Conservation (phyloP, 768 basidiomycete species). For the Termitomyces titanicus region DNA sequence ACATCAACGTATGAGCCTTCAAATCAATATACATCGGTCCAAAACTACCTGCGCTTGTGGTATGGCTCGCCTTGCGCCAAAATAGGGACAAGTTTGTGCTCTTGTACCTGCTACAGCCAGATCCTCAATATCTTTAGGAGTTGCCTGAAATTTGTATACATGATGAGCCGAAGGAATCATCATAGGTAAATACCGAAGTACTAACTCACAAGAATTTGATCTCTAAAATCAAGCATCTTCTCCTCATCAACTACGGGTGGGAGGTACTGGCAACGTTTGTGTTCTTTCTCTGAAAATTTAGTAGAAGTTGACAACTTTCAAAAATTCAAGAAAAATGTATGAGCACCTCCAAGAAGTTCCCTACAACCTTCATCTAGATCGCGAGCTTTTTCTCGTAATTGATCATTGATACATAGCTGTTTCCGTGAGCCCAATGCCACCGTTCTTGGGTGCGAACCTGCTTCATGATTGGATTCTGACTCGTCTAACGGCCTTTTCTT, state of each 20-base stretch:
- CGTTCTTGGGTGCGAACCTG: slow-evolving; percentile 40
- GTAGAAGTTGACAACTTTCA: not conserved
- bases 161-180: not conserved
- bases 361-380: slow-evolving; percentile 90
- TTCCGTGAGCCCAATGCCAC: slow-evolving; percentile 90
- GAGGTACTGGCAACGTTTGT: slow-evolving; percentile 71
- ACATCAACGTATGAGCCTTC: not conserved
- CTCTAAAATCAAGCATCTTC: slow-evolving; percentile 77
- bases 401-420: slow-evolving; percentile 90
- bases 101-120: slow-evolving; percentile 70
- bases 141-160: slow-evolving; percentile 47
- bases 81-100: slow-evolving; percentile 84
- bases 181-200: not conserved
- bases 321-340: not conserved
- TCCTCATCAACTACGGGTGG: slow-evolving; percentile 67
- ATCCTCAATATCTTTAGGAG: slow-evolving; percentile 93
- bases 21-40: not conserved
- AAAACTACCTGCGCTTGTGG: slow-evolving; percentile 77
- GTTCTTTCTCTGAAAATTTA: slow-evolving; percentile 47
- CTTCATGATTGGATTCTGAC: slow-evolving; percentile 18
- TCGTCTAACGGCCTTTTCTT: slow-evolving; percentile 25
- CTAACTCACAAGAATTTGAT: slow-evolving; percentile 71
- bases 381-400: slow-evolving; percentile 52
- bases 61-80: slow-evolving; percentile 84
- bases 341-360: slow-evolving; percentile 68